A percentile compares a stretch with the other conserved stretches of the same genome.
These are phyloP conservation scores for Calonectria fujianensis DNA, from an alignment of 2,329 filamentous ascomycete genomes.

Conservation along the genomic window DNA sequence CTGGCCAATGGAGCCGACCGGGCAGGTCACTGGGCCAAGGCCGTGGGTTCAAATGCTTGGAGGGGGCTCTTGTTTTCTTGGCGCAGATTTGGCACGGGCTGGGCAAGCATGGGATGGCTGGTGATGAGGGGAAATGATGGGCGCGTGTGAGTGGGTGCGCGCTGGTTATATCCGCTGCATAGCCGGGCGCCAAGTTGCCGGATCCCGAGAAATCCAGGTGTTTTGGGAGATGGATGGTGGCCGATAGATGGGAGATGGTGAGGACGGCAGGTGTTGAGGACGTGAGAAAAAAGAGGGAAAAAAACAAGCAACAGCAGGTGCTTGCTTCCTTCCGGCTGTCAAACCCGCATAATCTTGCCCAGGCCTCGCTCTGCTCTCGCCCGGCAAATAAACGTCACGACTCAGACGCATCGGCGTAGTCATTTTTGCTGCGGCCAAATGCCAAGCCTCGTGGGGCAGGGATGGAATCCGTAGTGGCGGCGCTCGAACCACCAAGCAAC, in stretches of 20 bases:
- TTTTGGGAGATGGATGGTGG: background rate
- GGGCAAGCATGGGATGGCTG: conserved; percentile 5
- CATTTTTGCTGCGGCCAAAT: conserved; percentile 44
- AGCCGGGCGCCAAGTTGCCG: conserved; percentile 49
- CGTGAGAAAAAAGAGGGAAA: too few relatives aligned
- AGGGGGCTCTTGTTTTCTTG: background rate
- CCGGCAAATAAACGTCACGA: conserved; percentile 14
- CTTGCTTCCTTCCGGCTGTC: background rate
- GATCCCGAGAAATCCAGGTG: conserved; percentile 42
- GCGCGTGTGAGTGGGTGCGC: conserved; percentile 22
- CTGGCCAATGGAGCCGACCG: conserved; percentile 32
- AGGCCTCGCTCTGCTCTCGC: background rate
- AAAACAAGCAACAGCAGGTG: background rate
- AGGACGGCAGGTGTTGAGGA: background rate
- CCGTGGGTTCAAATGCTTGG: conserved; percentile 17
- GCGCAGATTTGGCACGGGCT: conserved; percentile 7
- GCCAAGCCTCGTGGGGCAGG: conserved; percentile 52
- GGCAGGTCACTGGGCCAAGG: conserved; percentile 33
- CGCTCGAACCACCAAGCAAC: conserved; percentile 43
- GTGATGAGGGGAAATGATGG: conserved; percentile 26
- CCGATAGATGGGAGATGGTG: background rate
- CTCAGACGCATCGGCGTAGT: conserved; percentile 25
- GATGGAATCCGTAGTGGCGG: conserved; percentile 47
- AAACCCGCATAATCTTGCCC: background rate
- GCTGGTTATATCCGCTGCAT: conserved; percentile 49